Percentiles rank a stretch among this genome's conserved stretches.
Conservation (phyloP, 345 rosid genomes). For the Zanthoxylum bungeanum region DNA sequence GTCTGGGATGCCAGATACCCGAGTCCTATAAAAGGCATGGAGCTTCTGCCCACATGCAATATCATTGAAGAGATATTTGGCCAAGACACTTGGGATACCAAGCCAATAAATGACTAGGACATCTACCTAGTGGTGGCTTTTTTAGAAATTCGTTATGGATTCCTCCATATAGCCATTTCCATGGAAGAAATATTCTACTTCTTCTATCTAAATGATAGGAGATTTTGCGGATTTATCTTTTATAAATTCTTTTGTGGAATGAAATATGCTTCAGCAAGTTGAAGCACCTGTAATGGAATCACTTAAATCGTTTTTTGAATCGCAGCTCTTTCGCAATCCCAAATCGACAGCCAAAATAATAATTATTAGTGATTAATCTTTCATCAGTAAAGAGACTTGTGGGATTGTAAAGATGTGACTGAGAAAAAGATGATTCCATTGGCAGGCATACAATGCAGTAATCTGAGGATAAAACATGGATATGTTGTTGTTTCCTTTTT, state of each 20-base stretch:
- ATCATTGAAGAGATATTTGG: conserved; percentile 66
- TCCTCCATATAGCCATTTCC: neutral
- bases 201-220: conserved; percentile 4
- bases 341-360: neutral
- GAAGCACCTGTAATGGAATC: neutral
- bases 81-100: conserved; percentile 34
- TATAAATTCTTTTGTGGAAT: conserved; percentile 17
- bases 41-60: conserved; percentile 49
- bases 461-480: neutral
- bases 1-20: conserved; percentile 37
- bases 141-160: neutral
- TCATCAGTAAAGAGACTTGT: too few species aligned
- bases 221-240: neutral
- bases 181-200: conserved; percentile 4
- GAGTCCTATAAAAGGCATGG: conserved; percentile 36
- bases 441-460: too few species aligned
- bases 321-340: neutral
- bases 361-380: neutral
- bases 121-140: conserved; percentile 11
- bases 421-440: conserved; percentile 1
- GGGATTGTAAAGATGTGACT: neutral
- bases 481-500: neutral
- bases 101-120: conserved; percentile 29
- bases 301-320: neutral
- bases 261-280: conserved; percentile 1